These are phyloP conservation scores for Rhizophagus sp. DNA, from an alignment of 192 early-diverging fungal species.

Conservation along the genomic window DNA sequence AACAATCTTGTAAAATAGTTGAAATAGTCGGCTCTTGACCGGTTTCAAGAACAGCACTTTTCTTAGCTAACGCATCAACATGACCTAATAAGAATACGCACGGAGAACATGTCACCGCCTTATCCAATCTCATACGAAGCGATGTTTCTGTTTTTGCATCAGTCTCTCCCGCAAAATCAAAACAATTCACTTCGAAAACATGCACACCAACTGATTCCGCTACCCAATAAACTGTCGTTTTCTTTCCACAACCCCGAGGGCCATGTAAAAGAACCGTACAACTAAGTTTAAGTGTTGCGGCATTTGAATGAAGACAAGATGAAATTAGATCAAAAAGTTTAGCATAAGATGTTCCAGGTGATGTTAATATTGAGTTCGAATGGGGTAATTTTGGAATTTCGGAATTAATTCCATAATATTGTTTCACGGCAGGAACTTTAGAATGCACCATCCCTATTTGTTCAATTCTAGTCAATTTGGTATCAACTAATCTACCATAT, in stretches of 20 bases:
- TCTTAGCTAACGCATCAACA: constrained; percentile 75
- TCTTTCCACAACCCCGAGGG: constrained; percentile 82
- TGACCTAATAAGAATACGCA: constrained; percentile 81
- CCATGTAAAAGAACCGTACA: constrained; percentile 79
- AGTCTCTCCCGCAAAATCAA: constrained; percentile 76
- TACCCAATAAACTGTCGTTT: constrained; percentile 62
- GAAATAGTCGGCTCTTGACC: constrained; percentile 59
- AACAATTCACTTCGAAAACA: constrained; percentile 77
- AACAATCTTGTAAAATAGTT: constrained; percentile 60
- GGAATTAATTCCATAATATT: constrained; percentile 33
- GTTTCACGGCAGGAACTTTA: constrained; percentile 46
- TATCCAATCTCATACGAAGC: constrained; percentile 75
- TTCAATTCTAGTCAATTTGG: constrained; percentile 58
- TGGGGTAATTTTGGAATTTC: constrained; percentile 36
- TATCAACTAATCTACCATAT: constrained; percentile 41
- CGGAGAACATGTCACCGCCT: constrained; percentile 74
- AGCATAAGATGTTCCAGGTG: constrained; percentile 37
- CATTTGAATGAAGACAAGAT: constrained; percentile 75
- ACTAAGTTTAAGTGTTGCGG: constrained; percentile 62
- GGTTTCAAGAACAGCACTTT: constrained; percentile 56
- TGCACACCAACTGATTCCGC: constrained; percentile 77
- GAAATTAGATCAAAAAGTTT: constrained; percentile 61
- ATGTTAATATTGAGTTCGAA: constrained; percentile 38
- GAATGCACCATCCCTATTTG: constrained; percentile 67
- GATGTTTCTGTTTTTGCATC: constrained; percentile 78